Evolutionary conservation across 495 filamentous ascomycete genomes (phyloP).

Genomic region (Podospora bellae-mahoneyi): DNA sequence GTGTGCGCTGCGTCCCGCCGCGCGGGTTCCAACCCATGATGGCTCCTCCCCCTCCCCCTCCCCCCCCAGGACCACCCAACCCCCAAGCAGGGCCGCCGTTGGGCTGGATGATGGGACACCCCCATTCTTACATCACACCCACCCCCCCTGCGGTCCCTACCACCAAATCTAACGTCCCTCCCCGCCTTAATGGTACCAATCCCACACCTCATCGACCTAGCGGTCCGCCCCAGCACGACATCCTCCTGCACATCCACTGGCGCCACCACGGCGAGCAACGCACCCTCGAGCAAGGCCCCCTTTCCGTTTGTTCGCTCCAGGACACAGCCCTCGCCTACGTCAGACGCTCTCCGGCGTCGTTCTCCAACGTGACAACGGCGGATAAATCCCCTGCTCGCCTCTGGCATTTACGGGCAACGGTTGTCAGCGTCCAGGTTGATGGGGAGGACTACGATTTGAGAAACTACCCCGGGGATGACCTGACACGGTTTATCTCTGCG

Average conservation of each 20-base stretch:
- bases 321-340: slow-evolving; percentile 24
- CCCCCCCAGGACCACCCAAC: neutral
- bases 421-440: slow-evolving; percentile 23
- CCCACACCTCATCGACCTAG: neutral
- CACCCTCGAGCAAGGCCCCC: slow-evolving; percentile 24
- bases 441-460: slow-evolving; percentile 36
- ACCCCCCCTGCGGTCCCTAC: neutral
- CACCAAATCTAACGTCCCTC: neutral
- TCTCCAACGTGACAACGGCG: slow-evolving; percentile 10
- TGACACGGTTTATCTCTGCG: slow-evolving; percentile 19
- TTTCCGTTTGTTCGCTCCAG: slow-evolving; percentile 25
- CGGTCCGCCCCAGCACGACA: slow-evolving; percentile 10
- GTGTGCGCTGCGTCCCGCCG: neutral
- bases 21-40: neutral
- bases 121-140: neutral
- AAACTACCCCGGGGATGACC: slow-evolving; percentile 28
- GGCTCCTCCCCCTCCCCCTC: slow-evolving; percentile 10
- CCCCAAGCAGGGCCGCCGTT: neutral
- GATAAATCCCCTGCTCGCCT: neutral
- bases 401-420: slow-evolving; percentile 23
- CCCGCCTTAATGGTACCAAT: neutral
- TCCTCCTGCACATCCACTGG: slow-evolving; percentile 34
- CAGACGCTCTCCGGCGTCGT: neutral
- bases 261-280: slow-evolving; percentile 31
- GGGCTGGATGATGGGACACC: neutral